Percentiles rank a stretch among this genome's conserved stretches.
Evolutionary conservation across 1,284 basidiomycete species (phyloP).

Genomic region (Puccinia coronata): DNA sequence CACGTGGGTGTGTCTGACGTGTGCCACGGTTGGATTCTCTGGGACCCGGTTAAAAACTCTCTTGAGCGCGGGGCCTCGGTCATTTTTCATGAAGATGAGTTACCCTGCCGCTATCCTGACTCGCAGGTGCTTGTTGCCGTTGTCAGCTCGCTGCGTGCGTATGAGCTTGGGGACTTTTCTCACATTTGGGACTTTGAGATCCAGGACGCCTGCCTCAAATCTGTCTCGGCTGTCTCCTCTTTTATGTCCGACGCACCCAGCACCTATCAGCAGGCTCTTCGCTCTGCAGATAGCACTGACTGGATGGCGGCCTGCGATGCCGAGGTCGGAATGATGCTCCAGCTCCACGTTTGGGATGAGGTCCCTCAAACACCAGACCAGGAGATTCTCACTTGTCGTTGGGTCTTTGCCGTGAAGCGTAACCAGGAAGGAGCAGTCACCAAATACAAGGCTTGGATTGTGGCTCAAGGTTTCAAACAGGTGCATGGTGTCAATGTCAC

Average conservation of each 20-base stretch:
- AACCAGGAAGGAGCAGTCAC: constrained; percentile 11
- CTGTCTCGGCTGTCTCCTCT: neutral
- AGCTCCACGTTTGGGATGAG: neutral
- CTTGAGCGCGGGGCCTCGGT: too few species aligned
- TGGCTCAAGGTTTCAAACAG: constrained; percentile 16
- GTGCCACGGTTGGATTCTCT: neutral
- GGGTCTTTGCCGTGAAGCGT: neutral
- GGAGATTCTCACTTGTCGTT: constrained; percentile 1
- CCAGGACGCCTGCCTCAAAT: neutral
- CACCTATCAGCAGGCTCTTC: neutral
- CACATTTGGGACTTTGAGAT: neutral
- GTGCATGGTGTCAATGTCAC: neutral
- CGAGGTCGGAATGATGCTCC: neutral
- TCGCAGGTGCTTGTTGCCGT: neutral
- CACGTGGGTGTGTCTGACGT: too few species aligned
- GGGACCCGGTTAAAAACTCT: neutral
- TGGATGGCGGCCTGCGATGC: neutral
- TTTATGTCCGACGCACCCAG: neutral
- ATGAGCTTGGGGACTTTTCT: neutral
- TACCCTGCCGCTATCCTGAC: neutral
- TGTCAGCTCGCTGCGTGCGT: too few species aligned
- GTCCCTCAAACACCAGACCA: neutral
- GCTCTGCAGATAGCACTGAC: neutral
- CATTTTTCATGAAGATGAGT: too few species aligned
- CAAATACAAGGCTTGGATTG: constrained; percentile 15